Percentiles rank a stretch among this genome's conserved stretches.
These are phyloP conservation scores for Chalciporus sphaerocephalus DNA, from an alignment of 768 basidiomycete genomes.

Conservation along the genomic window DNA sequence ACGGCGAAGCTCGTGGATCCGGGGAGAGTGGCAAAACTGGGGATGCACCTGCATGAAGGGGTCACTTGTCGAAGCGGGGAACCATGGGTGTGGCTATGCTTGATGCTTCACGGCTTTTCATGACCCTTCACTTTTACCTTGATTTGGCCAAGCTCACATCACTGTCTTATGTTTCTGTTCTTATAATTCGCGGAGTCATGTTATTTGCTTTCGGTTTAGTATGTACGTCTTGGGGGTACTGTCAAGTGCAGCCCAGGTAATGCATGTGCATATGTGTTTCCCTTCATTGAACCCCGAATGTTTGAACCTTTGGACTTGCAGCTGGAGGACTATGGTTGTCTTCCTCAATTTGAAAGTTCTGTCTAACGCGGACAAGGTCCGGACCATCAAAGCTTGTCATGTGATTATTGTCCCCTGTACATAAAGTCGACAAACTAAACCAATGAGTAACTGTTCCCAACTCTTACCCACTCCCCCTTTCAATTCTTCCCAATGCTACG, in stretches of 20 bases:
- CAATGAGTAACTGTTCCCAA: background rate
- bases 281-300: too few species aligned
- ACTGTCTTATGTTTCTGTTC: constrained; percentile 10
- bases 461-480: background rate
- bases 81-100: constrained; percentile 14
- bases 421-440: background rate
- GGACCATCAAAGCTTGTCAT: constrained; percentile 8
- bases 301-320: too few species aligned
- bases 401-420: constrained; percentile 21
- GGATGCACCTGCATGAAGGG: constrained; percentile 23
- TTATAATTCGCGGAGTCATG: constrained; percentile 19
- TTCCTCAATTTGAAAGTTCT: too few species aligned
- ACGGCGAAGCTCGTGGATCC: constrained; percentile 28
- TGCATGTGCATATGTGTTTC: constrained; percentile 16
- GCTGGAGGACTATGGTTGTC: too few species aligned
- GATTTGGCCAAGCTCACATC: constrained; percentile 8
- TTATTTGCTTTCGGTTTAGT: constrained; percentile 19
- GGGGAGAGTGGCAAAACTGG: constrained; percentile 27
- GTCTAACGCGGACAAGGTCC: background rate
- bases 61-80: constrained; percentile 15
- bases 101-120: constrained; percentile 18
- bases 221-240: constrained; percentile 19
- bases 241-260: constrained; percentile 13
- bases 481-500: constrained; percentile 25
- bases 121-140: constrained; percentile 12